Evolutionary conservation across 2,329 filamentous ascomycete genomes (phyloP), one percentile per base, ranked within the genome.

Genomic region (Fusarium luffae): DNA sequence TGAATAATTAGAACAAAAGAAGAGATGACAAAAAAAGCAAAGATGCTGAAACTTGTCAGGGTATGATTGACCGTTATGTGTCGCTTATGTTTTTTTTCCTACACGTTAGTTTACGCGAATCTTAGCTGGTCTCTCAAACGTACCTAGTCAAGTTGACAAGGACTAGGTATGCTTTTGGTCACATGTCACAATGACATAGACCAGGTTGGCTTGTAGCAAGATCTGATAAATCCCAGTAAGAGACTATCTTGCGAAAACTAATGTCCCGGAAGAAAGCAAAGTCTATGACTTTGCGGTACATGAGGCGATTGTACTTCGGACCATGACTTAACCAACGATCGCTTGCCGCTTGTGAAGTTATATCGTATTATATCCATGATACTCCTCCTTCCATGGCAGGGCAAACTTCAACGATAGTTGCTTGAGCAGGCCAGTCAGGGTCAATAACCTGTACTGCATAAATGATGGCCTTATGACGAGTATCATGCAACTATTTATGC

Each of bases 141-240:
- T 58, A 37, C 18, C 34, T n/a, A 37, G 16, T 12, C 16, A 43
- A 30, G 19, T 34, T 49, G 42, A 49, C 62, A 52, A 46, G 61
- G 61, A 41, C 40, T 32, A 61, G 47, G 42, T 37, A n/a, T 43
- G 47, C 30, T 30, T 21, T 48, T 61, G 43, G 42, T 66, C 63
- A 59, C 42, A 37, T 54, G 50, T 60, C 63, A 63, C 30, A 67
- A 63, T 52, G 62, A 44, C 46, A 60, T 50, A 30, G 37, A 46
- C 50, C 54, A 47, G 42, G 23, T 48, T 59, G 42, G 32, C 54
- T 54, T 56, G 27, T 55, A 34, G 42, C 34, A 67, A 55, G 63
- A 66, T 64, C 58, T 55, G 52, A 63, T 68, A 70, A 65, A 56
- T 50, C 32, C 49, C 46, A 42, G 41, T 19, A 43, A 50, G 40